Base-by-base conservation (phyloP, 192 early-diverging fungal species). In the Cladochytrium replicatum region DNA sequence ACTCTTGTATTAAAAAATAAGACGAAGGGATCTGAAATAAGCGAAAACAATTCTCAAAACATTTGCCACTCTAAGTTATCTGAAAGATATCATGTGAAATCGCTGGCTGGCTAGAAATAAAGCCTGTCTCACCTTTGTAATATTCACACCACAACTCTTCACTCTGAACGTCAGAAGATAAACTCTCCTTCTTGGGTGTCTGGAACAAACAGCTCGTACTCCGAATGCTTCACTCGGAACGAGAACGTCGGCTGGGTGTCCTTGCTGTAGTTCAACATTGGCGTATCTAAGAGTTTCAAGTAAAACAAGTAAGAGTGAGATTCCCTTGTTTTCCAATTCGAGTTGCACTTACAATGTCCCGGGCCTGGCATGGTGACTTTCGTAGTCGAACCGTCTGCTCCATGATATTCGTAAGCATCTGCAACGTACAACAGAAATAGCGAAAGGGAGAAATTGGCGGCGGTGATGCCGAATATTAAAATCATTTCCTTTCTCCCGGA, bases 151-250 rank as follows among this genome's bases (percentile, higher is more conserved):
- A n/a, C n/a, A n/a, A n/a, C n/a, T n/a, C n/a, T n/a, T n/a, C n/a
- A n/a, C n/a, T n/a, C n/a, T n/a, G n/a, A n/a, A n/a, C n/a, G n/a
- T 64, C 42, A 71, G 24, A 71, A 68, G n/a, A 64, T 58, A 52
- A 65, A 71, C 44, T 75, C 68, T 11, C 62, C 69, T 37, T 69
- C 63, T 24, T 48, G 39, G 21, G 58, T 46, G 51, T 76, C 74
- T 2, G 74, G 74, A 5, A 76, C 67, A 46, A 76, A 76, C 17
- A 76, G 59, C 48, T 72, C 69, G 41, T 72, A 76, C 43, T 76
- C 74, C 11, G 67, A 67, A 48, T 76, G 74, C 55, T 73, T 72
- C 56, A 60, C 66, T 2, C 74, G 51, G 65, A 76, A 76, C 21
- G 74, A 76, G 49, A 67, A 76, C 24, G 54, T 61, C 24, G 74